A percentile compares a stretch with the other conserved stretches of the same genome.
Conservation (phyloP, 1,284 basidiomycete species). For the Phylloboletellus chloephorus region DNA sequence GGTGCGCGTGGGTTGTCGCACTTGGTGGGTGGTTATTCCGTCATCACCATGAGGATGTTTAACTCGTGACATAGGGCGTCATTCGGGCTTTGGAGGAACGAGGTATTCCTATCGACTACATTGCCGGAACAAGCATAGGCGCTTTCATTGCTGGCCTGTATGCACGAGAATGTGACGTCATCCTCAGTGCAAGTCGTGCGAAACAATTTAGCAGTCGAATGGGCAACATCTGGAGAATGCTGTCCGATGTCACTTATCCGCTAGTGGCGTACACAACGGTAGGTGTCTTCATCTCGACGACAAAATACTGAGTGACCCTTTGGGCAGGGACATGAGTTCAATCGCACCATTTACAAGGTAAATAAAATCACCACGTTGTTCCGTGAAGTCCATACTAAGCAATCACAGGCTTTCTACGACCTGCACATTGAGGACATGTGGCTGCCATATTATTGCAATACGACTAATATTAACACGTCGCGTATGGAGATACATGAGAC, state of each 20-base stretch:
- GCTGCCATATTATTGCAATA: constrained; percentile 98
- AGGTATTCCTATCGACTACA: constrained; percentile 89
- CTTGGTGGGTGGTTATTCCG: constrained; percentile 49
- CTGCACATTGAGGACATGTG: constrained; percentile 99
- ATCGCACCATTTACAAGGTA: constrained; percentile 78
- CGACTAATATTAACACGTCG: constrained; percentile 97
- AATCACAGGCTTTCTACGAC: constrained; percentile 78
- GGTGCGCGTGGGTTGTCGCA: constrained; percentile 95
- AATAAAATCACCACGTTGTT: constrained; percentile 6
- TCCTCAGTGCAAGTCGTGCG: constrained; percentile 82
- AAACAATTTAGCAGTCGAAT: constrained; percentile 90
- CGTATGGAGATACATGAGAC: constrained; percentile 97
- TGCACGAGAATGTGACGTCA: constrained; percentile 87
- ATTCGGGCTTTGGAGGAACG: constrained; percentile 89
- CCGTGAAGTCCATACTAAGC: constrained; percentile 6
- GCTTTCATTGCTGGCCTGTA: constrained; percentile 95
- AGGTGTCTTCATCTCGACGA: constrained; percentile 29
- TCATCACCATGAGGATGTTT: constrained; percentile 15
- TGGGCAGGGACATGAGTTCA: constrained; percentile 83
- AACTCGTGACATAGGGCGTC: constrained; percentile 54
- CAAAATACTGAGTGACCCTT: constrained; percentile 12
- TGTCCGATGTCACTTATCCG: constrained; percentile 96
- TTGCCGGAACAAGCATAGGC: constrained; percentile 89
- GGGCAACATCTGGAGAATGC: constrained; percentile 91
- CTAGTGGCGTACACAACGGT: constrained; percentile 97